Percentiles rank a stretch among this genome's conserved stretches.
phyloP scores from a whole-genome alignment of 2,329 filamentous ascomycete species.

The Calonectria crousiana region DNA sequence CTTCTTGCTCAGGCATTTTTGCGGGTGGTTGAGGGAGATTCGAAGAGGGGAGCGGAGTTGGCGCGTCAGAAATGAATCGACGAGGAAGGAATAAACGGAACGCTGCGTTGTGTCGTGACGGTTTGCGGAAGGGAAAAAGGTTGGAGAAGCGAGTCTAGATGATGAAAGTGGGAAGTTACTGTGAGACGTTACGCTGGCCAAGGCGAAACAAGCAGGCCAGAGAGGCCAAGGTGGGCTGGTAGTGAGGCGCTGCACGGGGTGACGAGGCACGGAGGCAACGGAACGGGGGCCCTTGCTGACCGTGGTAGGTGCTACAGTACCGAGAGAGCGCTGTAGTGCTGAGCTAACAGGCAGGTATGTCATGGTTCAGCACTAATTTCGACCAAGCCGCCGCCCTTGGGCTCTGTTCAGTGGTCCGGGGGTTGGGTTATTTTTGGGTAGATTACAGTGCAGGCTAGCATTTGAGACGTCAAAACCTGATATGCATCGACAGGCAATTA shows the following conservation, averaged over 20 bases:
- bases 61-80: conserved; percentile 24
- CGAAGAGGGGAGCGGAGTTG: conserved; percentile 23
- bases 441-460: conserved; percentile 7
- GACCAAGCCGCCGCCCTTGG: conserved; percentile 1
- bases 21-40: conserved; percentile 24
- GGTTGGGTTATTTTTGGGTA: conserved; percentile 22
- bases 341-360: conserved; percentile 11
- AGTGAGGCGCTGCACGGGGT: conserved; percentile 44
- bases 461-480: not conserved
- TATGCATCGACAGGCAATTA: conserved; percentile 9
- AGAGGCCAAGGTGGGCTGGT: conserved; percentile 31
- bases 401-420: not conserved
- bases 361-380: conserved; percentile 20
- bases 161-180: conserved; percentile 44
- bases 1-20: conserved; percentile 66
- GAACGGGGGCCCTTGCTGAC: conserved; percentile 33
- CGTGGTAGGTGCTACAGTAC: conserved; percentile 18
- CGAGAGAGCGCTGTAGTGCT: conserved; percentile 10
- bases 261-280: conserved; percentile 43
- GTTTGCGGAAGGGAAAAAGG: conserved; percentile 41
- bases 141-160: conserved; percentile 35
- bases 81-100: conserved; percentile 20
- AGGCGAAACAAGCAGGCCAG: conserved; percentile 44
- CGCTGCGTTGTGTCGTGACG: conserved; percentile 34
- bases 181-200: conserved; percentile 45